These are phyloP conservation scores for Yamagishiella unicocca DNA, from an alignment of 139 green algal species.

Conservation along the genomic window DNA sequence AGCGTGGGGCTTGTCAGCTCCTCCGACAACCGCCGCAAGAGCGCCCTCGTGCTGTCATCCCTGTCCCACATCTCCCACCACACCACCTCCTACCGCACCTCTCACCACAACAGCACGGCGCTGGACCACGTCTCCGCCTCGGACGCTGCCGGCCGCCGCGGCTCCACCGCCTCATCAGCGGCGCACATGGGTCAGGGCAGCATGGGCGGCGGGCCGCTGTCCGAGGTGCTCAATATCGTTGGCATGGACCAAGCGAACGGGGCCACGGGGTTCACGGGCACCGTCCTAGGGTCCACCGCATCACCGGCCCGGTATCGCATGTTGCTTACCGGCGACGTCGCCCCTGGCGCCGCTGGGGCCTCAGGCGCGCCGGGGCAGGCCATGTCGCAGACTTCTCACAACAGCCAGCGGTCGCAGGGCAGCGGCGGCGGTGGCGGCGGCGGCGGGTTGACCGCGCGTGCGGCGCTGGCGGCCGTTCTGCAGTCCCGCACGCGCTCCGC, in stretches of 20 bases:
- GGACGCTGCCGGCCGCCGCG: neutral
- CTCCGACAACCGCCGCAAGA: slow-evolving; percentile 30
- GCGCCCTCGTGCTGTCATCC: slow-evolving; percentile 30
- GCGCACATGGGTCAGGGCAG: neutral
- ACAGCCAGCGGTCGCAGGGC: neutral
- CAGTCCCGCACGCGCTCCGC: slow-evolving; percentile 19
- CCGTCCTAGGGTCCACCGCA: neutral
- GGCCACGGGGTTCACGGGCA: neutral
- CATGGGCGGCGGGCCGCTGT: neutral
- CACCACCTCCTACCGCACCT: slow-evolving; percentile 22
- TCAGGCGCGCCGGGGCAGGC: neutral
- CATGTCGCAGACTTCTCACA: too few relatives aligned
- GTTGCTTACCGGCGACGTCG: neutral
- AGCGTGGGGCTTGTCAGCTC: neutral
- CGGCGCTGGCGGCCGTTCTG: slow-evolving; percentile 1
- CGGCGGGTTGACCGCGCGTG: neutral
- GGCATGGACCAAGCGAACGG: neutral
- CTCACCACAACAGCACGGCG: neutral
- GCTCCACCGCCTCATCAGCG: neutral
- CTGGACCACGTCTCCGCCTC: neutral
- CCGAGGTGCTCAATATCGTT: slow-evolving; percentile 4
- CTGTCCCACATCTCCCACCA: slow-evolving; percentile 20
- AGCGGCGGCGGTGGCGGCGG: neutral
- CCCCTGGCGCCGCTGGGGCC: neutral
- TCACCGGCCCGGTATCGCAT: neutral